Evolutionary conservation across 306 rosid species (phyloP).

Genomic region (Inga leiocalycina): DNA sequence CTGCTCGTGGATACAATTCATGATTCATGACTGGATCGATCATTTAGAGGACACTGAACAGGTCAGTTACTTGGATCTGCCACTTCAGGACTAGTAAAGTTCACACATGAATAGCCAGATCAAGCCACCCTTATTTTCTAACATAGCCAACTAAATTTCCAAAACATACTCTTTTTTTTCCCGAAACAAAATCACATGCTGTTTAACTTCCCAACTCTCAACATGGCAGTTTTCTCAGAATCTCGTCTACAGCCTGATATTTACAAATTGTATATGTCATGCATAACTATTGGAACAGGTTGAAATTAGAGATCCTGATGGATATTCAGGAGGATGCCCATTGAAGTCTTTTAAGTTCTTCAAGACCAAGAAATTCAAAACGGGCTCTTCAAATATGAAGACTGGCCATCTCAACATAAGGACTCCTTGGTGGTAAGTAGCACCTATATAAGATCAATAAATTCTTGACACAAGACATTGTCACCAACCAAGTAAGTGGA

Average conservation of each 20-base stretch:
- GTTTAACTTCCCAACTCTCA: background rate
- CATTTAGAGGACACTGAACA: slow-evolving; percentile 80
- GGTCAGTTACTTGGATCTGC: slow-evolving; percentile 36
- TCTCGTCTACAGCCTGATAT: background rate
- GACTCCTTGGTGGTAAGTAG: slow-evolving; percentile 87
- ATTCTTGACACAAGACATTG: background rate
- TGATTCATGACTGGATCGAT: slow-evolving; percentile 90
- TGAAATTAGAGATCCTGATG: slow-evolving; percentile 58
- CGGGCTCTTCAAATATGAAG: slow-evolving; percentile 41
- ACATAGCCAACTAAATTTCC: background rate
- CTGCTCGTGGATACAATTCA: slow-evolving; percentile 78
- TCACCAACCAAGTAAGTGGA: background rate
- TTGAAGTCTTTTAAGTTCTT: slow-evolving; percentile 68
- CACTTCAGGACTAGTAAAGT: background rate
- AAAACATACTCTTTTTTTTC: background rate
- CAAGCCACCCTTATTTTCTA: slow-evolving; percentile 4
- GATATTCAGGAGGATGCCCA: slow-evolving; percentile 63
- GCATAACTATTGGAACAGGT: slow-evolving; percentile 41
- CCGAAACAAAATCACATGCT: background rate
- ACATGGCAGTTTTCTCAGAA: background rate
- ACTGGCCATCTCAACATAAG: slow-evolving; percentile 57
- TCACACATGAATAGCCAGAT: background rate
- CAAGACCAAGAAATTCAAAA: slow-evolving; percentile 55
- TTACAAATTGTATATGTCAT: background rate
- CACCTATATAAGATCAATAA: background rate